These are phyloP conservation scores for Pseudozyma pruni DNA, from an alignment of 1,284 basidiomycete genomes.

Conservation along the genomic window DNA sequence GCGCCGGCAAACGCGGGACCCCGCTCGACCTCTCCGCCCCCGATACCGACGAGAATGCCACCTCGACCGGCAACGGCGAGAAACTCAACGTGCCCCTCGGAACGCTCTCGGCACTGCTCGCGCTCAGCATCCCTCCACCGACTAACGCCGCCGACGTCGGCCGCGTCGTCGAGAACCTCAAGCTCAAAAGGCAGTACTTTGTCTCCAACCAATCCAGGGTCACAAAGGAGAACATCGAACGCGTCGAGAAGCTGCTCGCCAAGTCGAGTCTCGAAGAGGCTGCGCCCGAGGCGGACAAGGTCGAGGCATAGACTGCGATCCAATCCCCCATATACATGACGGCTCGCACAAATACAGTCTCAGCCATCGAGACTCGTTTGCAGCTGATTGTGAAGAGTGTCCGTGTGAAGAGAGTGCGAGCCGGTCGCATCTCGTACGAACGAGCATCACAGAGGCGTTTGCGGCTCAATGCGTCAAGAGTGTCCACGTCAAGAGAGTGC, in stretches of 20 bases:
- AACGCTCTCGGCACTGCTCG: slow-evolving; percentile 85
- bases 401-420: too few relatives aligned
- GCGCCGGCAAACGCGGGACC: slow-evolving; percentile 43
- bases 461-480: too few relatives aligned
- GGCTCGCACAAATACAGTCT: too few relatives aligned
- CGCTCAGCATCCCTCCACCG: slow-evolving; percentile 90
- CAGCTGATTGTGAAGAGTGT: too few relatives aligned
- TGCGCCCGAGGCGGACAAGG: slow-evolving; percentile 22
- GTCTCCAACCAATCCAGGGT: slow-evolving; percentile 74
- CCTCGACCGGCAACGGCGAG: slow-evolving; percentile 61
- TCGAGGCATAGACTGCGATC: too few relatives aligned
- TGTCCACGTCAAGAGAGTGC: too few relatives aligned
- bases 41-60: slow-evolving; percentile 23
- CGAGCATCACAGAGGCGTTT: too few relatives aligned
- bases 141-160: slow-evolving; percentile 80
- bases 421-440: too few relatives aligned
- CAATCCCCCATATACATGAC: too few relatives aligned
- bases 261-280: slow-evolving; percentile 32
- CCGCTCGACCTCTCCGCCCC: slow-evolving; percentile 43
- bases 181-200: slow-evolving; percentile 95
- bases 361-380: too few relatives aligned
- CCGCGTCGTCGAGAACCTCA: slow-evolving; percentile 87
- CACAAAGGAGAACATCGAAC: slow-evolving; percentile 69
- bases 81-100: slow-evolving; percentile 82
- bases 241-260: slow-evolving; percentile 61